Conservation (phyloP, 768 basidiomycete genomes). For the Brasilioporus rufonigricans region DNA sequence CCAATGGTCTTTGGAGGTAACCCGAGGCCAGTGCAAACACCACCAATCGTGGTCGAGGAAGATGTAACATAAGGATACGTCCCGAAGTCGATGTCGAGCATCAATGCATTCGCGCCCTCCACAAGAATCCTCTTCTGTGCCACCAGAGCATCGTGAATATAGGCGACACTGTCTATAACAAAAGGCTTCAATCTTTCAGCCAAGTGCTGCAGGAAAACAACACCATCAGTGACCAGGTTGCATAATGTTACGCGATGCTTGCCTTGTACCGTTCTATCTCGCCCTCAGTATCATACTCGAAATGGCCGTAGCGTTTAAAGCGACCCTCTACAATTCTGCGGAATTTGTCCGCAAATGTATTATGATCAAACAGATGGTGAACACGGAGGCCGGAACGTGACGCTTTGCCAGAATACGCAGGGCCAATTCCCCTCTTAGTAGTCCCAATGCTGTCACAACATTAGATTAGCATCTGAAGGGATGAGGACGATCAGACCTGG, state of each 20-base stretch:
- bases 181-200: constrained; percentile 84
- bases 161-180: constrained; percentile 85
- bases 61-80: constrained; percentile 99
- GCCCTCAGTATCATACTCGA: constrained; percentile 97
- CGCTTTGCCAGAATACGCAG: constrained; percentile 96
- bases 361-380: constrained; percentile 91
- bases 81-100: constrained; percentile 98
- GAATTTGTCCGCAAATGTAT: constrained; percentile 87
- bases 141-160: constrained; percentile 77
- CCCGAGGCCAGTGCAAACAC: constrained; percentile 96
- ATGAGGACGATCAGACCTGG: constrained; percentile 46
- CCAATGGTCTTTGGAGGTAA: constrained; percentile 89
- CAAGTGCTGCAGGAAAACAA: constrained; percentile 50
- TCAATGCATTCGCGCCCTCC: constrained; percentile 96
- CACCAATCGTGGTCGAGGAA: constrained; percentile 89
- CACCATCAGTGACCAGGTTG: neutral
- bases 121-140: constrained; percentile 81
- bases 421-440: constrained; percentile 97
- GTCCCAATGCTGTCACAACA: constrained; percentile 77
- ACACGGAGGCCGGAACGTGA: constrained; percentile 94
- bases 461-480: neutral
- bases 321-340: constrained; percentile 93
- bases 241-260: constrained; percentile 7
- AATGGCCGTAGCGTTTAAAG: constrained; percentile 96
- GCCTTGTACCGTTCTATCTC: constrained; percentile 95